Percentiles rank a stretch among this genome's conserved stretches.
Conservation (phyloP, 495 filamentous ascomycete species). For the Penicillium cosmopolitanum region DNA sequence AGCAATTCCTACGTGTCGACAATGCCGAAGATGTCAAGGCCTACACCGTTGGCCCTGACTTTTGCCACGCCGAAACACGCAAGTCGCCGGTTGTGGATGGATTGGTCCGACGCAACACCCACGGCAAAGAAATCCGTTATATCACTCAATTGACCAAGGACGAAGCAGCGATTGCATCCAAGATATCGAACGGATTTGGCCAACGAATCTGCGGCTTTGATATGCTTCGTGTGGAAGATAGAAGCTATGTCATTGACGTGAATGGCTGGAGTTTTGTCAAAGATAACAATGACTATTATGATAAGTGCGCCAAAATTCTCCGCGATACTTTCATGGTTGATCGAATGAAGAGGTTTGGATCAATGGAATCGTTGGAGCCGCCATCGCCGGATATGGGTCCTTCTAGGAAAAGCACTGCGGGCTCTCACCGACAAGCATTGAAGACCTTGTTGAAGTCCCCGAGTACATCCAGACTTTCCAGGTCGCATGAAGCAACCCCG, state of each 20-base stretch:
- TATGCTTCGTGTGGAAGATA: conserved; percentile 80
- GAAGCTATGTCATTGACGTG: conserved; percentile 97
- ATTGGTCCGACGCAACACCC: conserved; percentile 90
- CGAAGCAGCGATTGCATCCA: conserved; percentile 82
- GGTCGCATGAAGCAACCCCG: conserved; percentile 36
- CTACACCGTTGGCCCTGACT: conserved; percentile 92
- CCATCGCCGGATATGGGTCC: conserved; percentile 35
- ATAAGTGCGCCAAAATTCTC: conserved; percentile 83
- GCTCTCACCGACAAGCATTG: conserved; percentile 50
- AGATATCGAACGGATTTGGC: conserved; percentile 90
- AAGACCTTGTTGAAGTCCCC: conserved; percentile 67
- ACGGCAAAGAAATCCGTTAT: conserved; percentile 96
- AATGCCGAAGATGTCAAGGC: conserved; percentile 98
- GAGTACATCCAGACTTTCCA: conserved; percentile 63
- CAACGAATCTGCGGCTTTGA: conserved; percentile 97
- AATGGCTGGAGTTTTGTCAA: conserved; percentile 99
- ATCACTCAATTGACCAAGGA: conserved; percentile 82
- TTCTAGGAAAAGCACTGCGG: conserved; percentile 35
- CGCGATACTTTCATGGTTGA: conserved; percentile 84
- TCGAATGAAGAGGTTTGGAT: conserved; percentile 57
- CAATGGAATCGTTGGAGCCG: conserved; percentile 37
- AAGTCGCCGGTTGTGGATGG: conserved; percentile 98
- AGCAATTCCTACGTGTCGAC: conserved; percentile 93
- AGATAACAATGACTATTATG: conserved; percentile 98
- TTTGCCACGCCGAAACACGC: conserved; percentile 94